Evolutionary conservation across 1,139 yeast species (phyloP).

Genomic region (Ogataea hybrid): DNA sequence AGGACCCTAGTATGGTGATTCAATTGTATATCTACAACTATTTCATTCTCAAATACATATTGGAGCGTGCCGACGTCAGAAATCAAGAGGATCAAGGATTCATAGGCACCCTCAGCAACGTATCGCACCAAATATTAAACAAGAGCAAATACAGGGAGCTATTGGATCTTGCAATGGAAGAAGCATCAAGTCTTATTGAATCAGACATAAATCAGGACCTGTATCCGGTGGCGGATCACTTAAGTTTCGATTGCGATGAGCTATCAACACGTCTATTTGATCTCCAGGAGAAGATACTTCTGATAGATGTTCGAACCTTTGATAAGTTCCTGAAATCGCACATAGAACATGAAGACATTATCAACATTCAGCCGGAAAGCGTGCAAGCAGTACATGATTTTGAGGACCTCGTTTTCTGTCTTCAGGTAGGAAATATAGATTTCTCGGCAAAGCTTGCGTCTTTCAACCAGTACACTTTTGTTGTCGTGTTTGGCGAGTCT

Average conservation of each 20-base stretch:
- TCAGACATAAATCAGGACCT: conserved; percentile 3
- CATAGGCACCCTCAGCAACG: conserved; percentile 11
- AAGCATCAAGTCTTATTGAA: conserved; percentile 11
- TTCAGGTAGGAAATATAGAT: conserved; percentile 46
- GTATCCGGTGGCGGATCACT: conserved; percentile 6
- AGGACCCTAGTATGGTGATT: conserved; percentile 19
- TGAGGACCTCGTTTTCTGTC: conserved; percentile 55
- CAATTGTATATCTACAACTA: conserved; percentile 20
- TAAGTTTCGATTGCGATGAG: conserved; percentile 11
- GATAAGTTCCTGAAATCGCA: conserved; percentile 59
- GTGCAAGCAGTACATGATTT: conserved; percentile 48
- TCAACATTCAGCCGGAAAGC: conserved; percentile 72
- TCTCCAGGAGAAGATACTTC: conserved; percentile 33
- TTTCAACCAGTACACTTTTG: conserved; percentile 54
- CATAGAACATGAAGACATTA: conserved; percentile 45
- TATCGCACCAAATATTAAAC: conserved; percentile 11
- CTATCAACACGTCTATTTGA: conserved; percentile 12
- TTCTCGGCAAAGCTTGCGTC: conserved; percentile 52
- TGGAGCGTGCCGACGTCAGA: conserved; percentile 11
- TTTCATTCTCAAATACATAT: conserved; percentile 16
- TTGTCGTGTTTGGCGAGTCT: conserved; percentile 61
- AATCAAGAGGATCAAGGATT: conserved; percentile 19
- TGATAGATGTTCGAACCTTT: conserved; percentile 67
- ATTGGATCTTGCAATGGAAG: conserved; percentile 14
- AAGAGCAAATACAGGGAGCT: conserved; percentile 13